Conservation (phyloP, 2,329 filamentous ascomycete genomes). For the Fusarium denticulatum region DNA sequence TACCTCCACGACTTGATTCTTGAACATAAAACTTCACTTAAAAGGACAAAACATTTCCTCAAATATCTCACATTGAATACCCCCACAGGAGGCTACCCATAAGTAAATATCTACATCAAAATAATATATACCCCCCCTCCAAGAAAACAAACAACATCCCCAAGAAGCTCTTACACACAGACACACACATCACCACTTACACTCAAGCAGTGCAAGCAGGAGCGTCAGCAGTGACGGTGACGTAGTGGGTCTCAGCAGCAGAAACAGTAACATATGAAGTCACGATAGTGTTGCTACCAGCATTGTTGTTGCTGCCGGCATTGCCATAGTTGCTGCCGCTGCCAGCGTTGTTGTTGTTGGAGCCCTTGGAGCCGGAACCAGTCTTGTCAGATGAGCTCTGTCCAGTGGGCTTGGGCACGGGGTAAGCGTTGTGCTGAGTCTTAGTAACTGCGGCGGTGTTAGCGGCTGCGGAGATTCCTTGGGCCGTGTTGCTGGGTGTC, state of each 20-base stretch:
- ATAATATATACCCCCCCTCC: background rate
- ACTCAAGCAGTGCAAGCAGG: constrained; percentile 23
- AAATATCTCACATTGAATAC: constrained; percentile 43
- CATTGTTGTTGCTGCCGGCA: background rate
- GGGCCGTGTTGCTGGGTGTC: background rate
- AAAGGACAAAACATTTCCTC: constrained; percentile 15
- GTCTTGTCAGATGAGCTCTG: background rate
- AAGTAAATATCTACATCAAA: constrained; percentile 44
- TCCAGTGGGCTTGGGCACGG: constrained; percentile 1
- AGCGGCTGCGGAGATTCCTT: constrained; percentile 1
- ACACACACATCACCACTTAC: background rate
- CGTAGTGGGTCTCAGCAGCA: background rate
- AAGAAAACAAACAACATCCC: background rate
- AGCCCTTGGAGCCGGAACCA: background rate
- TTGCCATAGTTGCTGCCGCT: background rate
- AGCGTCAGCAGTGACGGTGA: constrained; percentile 27
- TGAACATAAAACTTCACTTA: background rate
- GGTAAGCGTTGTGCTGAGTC: background rate
- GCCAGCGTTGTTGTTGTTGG: background rate
- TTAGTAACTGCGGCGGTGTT: background rate
- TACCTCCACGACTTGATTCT: background rate
- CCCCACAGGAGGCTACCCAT: constrained; percentile 43
- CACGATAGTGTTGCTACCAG: constrained; percentile 7
- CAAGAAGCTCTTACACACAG: background rate
- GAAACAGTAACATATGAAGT: constrained; percentile 33